A percentile compares a stretch with the other conserved stretches of the same genome.
Evolutionary conservation across 2,329 filamentous ascomycete genomes (phyloP).

Genomic region (Chaetomiaceae sp.): DNA sequence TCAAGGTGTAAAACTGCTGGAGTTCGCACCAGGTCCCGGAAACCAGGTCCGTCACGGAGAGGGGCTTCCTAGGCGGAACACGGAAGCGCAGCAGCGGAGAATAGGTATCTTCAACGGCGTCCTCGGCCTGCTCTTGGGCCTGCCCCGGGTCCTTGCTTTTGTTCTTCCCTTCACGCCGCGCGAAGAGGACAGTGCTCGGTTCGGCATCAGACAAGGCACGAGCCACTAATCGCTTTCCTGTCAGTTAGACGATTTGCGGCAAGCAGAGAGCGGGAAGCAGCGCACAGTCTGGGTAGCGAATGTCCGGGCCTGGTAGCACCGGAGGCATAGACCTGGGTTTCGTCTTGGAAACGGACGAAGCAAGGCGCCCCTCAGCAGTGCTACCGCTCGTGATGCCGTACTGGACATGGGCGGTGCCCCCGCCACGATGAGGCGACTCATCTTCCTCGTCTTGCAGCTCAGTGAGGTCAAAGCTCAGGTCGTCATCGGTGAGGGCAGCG

Average conservation of each 20-base stretch:
- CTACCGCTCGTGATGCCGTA: neutral
- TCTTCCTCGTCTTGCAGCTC: conserved; percentile 18
- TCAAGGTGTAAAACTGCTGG: conserved; percentile 85
- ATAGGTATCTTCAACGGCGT: conserved; percentile 26
- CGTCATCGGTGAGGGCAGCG: conserved; percentile 20
- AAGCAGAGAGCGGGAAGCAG: conserved; percentile 14
- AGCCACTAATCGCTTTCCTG: conserved; percentile 59
- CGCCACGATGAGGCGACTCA: neutral
- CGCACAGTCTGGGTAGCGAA: conserved; percentile 51
- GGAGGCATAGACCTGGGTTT: conserved; percentile 11
- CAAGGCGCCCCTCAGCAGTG: conserved; percentile 1
- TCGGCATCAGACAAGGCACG: conserved; percentile 33
- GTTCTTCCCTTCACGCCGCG: no score
- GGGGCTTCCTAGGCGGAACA: conserved; percentile 66
- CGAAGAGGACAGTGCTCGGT: conserved; percentile 1
- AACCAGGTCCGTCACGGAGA: conserved; percentile 84
- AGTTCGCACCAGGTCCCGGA: conserved; percentile 94
- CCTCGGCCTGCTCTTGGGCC: neutral
- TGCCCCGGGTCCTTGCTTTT: no score
- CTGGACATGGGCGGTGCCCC: neutral
- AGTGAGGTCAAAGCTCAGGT: conserved; percentile 22
- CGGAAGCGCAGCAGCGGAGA: conserved; percentile 75
- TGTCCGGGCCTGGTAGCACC: conserved; percentile 13
- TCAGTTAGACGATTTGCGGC: conserved; percentile 52
- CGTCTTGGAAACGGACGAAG: conserved; percentile 17